These are phyloP conservation scores for Gleditsia sinensis DNA, from an alignment of 306 rosid species.

Conservation along the genomic window DNA sequence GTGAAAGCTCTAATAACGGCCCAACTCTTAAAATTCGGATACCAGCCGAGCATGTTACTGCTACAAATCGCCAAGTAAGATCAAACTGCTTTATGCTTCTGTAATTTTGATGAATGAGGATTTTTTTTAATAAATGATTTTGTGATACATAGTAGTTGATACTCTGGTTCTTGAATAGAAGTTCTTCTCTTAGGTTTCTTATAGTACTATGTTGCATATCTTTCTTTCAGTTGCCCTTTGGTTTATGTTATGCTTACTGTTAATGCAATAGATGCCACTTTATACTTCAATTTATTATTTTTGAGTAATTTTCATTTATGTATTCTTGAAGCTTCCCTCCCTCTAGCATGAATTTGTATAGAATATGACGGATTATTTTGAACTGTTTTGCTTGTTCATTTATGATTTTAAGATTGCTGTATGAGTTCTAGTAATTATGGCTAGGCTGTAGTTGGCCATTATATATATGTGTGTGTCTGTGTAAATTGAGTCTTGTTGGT, in stretches of 20 bases:
- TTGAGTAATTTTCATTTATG: background rate
- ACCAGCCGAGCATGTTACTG: conserved; percentile 89
- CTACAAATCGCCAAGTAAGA: conserved; percentile 94
- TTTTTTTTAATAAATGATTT: background rate
- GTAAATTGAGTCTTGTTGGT: too few relatives aligned
- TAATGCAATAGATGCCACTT: conserved; percentile 20
- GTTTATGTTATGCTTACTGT: conserved; percentile 16
- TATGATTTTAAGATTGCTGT: too few relatives aligned
- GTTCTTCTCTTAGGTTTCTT: background rate
- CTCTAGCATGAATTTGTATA: background rate
- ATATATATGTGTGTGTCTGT: background rate
- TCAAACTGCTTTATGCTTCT: background rate
- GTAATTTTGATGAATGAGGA: conserved; percentile 3
- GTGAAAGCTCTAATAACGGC: conserved; percentile 64
- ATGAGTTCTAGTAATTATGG: too few relatives aligned
- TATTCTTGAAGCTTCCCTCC: background rate
- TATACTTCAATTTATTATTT: background rate
- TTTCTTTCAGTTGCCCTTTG: conserved; percentile 14
- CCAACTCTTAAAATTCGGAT: conserved; percentile 89
- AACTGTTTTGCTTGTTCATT: too few relatives aligned
- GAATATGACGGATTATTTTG: background rate
- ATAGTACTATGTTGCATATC: background rate
- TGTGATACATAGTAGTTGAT: conserved; percentile 18
- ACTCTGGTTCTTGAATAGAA: conserved; percentile 14
- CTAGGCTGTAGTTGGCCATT: background rate